These are phyloP conservation scores for Phytopythium sindhum DNA, from an alignment of 352 stramenopile species.

Conservation along the genomic window DNA sequence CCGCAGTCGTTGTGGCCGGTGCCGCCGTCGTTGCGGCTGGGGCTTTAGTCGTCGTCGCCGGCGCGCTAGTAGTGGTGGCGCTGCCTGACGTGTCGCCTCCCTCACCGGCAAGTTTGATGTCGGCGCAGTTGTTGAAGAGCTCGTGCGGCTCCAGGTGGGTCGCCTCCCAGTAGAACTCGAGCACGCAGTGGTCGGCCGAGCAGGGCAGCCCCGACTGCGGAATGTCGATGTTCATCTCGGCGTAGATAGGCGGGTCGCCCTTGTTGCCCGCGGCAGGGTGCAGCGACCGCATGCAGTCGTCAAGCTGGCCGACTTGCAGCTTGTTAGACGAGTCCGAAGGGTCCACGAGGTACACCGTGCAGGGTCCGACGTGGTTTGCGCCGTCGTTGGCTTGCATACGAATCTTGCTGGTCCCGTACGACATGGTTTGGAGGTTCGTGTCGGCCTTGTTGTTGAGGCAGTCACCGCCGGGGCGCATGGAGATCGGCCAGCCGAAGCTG, in stretches of 20 bases:
- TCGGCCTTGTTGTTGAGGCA: constrained; percentile 30
- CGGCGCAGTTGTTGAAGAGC: constrained; percentile 39
- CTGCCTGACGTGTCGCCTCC: constrained; percentile 3
- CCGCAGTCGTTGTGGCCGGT: constrained; percentile 1
- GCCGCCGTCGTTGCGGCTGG: constrained; percentile 6
- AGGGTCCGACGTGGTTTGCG: constrained; percentile 40
- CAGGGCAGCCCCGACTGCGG: constrained; percentile 24
- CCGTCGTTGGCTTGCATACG: constrained; percentile 37
- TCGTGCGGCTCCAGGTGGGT: constrained; percentile 25
- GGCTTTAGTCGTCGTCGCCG: background rate
- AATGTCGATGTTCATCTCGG: constrained; percentile 32
- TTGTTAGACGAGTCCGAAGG: constrained; percentile 22
- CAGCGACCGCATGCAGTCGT: constrained; percentile 44
- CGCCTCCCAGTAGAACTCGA: constrained; percentile 31
- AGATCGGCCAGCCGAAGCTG: constrained; percentile 30
- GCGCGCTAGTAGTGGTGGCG: constrained; percentile 2
- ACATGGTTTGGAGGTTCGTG: constrained; percentile 25
- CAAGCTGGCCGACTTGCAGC: constrained; percentile 25
- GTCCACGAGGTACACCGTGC: constrained; percentile 32
- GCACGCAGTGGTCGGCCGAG: constrained; percentile 22
- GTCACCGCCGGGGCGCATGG: constrained; percentile 28
- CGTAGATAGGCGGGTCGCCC: constrained; percentile 23
- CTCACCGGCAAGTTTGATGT: constrained; percentile 20
- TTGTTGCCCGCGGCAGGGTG: constrained; percentile 25
- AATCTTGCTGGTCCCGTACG: constrained; percentile 29